These are phyloP conservation scores for Hirschioporus abietinus DNA, from an alignment of 768 basidiomycete genomes.

Conservation along the genomic window DNA sequence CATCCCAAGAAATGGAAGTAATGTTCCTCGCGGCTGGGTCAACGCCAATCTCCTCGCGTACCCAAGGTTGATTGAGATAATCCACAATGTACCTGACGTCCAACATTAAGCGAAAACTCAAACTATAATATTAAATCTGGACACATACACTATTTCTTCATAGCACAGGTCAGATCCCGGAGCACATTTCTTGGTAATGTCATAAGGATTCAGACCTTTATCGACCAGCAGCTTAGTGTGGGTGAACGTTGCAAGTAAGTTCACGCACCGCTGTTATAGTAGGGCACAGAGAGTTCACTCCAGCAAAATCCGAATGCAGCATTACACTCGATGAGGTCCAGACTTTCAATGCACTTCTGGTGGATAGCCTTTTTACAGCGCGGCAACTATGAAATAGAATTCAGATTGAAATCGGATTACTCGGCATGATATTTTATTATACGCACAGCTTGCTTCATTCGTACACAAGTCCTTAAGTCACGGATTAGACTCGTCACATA, in stretches of 20 bases:
- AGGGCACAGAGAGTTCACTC: constrained; percentile 20
- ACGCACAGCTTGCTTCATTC: constrained; percentile 53
- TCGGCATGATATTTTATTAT: neutral
- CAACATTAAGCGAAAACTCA: neutral
- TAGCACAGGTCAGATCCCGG: constrained; percentile 29
- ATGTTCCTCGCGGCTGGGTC: constrained; percentile 42
- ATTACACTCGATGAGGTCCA: constrained; percentile 38
- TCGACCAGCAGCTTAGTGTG: constrained; percentile 8
- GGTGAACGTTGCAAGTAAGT: neutral
- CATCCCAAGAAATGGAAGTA: constrained; percentile 47
- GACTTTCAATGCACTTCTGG: constrained; percentile 36
- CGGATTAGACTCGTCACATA: neutral
- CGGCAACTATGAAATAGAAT: constrained; percentile 28
- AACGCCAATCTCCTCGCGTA: constrained; percentile 42
- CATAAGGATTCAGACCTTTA: constrained; percentile 50
- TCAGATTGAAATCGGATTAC: neutral
- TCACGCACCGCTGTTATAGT: constrained; percentile 24
- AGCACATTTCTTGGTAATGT: constrained; percentile 54
- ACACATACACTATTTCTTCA: constrained; percentile 34
- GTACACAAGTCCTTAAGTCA: constrained; percentile 37
- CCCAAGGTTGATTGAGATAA: constrained; percentile 42
- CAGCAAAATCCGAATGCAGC: constrained; percentile 37
- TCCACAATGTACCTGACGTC: constrained; percentile 38
- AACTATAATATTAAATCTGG: neutral
- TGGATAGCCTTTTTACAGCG: constrained; percentile 37